These are phyloP conservation scores for Kuraishia piskuri DNA, from an alignment of 805 yeast genomes.

Conservation along the genomic window DNA sequence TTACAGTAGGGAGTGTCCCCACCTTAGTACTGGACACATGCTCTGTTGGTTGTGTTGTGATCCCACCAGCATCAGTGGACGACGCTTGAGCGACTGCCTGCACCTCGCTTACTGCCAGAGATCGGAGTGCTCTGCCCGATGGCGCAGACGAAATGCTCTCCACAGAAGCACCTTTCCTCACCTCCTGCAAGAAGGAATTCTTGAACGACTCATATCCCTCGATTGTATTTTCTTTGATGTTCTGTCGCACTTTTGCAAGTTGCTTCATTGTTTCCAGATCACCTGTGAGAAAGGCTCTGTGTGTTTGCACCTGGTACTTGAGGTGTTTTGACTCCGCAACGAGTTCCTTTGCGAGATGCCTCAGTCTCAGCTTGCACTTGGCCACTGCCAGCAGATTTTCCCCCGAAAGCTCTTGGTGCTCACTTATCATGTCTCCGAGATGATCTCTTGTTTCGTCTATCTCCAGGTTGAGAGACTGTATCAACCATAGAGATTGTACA, in stretches of 20 bases:
- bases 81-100: background rate
- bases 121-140: background rate
- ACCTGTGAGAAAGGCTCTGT: constrained; percentile 14
- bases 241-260: constrained; percentile 9
- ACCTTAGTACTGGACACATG: background rate
- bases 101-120: background rate
- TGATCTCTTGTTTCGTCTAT: constrained; percentile 11
- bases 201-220: background rate
- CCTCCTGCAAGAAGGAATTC: background rate
- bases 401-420: background rate
- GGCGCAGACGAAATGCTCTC: background rate
- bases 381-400: background rate
- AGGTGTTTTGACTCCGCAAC: constrained; percentile 18
- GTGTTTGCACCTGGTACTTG: constrained; percentile 11
- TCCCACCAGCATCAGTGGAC: background rate
- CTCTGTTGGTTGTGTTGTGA: background rate
- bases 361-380: background rate
- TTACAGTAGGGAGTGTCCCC: background rate
- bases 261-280: constrained; percentile 16
- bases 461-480: constrained; percentile 21
- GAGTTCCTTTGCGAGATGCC: constrained; percentile 14
- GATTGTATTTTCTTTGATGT: constrained; percentile 12
- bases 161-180: background rate
- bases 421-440: constrained; percentile 2
- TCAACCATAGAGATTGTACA: constrained; percentile 26